These are phyloP conservation scores for Dactylis glomerata DNA, from an alignment of 176 grass and related monocot genomes.

Conservation along the genomic window DNA sequence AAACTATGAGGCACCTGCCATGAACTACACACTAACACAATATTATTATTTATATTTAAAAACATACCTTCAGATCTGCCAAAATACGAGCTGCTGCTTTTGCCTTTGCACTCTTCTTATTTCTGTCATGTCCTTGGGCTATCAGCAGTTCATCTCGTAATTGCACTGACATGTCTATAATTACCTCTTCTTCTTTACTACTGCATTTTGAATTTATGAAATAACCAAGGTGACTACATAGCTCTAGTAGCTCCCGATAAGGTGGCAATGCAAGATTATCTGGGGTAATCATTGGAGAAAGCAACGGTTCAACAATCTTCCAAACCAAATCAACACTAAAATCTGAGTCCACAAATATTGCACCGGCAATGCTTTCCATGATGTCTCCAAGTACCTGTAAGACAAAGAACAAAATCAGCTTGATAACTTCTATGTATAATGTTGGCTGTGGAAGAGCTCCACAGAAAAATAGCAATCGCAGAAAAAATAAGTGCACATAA, in stretches of 20 bases:
- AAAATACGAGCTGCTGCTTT: slow-evolving; percentile 72
- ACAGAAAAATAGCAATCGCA: slow-evolving; percentile 4
- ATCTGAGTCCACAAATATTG: slow-evolving; percentile 69
- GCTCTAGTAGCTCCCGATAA: slow-evolving; percentile 75
- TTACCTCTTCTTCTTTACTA: slow-evolving; percentile 61
- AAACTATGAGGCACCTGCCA: neutral
- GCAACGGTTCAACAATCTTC: slow-evolving; percentile 71
- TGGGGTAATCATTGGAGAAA: slow-evolving; percentile 88
- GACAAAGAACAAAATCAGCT: slow-evolving; percentile 24
- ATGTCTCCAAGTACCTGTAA: slow-evolving; percentile 86
- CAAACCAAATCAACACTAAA: slow-evolving; percentile 73
- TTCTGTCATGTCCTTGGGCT: slow-evolving; percentile 58
- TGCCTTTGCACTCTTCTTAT: slow-evolving; percentile 71
- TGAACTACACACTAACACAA: neutral
- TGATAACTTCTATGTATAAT: slow-evolving; percentile 2
- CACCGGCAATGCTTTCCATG: slow-evolving; percentile 86
- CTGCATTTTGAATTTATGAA: slow-evolving; percentile 61
- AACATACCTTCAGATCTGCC: slow-evolving; percentile 71
- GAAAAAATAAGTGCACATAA: neutral
- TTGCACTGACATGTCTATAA: slow-evolving; percentile 70
- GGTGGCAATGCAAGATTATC: slow-evolving; percentile 81
- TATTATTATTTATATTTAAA: slow-evolving; percentile 15
- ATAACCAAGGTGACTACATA: slow-evolving; percentile 79
- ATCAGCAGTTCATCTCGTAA: slow-evolving; percentile 62
- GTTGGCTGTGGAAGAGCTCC: neutral